These are phyloP conservation scores for Penicillium sp. DNA, from an alignment of 2,329 filamentous ascomycete genomes.

Conservation along the genomic window DNA sequence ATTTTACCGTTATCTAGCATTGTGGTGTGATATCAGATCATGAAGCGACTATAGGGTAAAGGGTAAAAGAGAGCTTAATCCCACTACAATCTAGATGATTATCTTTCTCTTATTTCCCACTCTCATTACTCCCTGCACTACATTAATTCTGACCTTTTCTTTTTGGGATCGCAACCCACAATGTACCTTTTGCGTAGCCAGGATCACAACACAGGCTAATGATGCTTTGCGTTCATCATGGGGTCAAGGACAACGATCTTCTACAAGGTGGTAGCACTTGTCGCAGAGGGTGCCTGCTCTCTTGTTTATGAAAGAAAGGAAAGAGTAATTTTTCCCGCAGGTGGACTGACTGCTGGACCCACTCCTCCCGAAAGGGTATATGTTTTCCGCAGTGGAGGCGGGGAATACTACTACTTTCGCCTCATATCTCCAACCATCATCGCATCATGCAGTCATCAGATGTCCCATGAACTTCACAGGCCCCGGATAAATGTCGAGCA, in stretches of 20 bases:
- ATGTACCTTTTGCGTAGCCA: background rate
- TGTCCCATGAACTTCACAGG: conserved; percentile 4
- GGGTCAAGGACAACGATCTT: background rate
- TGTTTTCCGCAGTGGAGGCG: conserved; percentile 11
- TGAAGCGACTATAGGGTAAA: background rate
- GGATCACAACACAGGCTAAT: background rate
- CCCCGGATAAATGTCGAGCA: conserved; percentile 6
- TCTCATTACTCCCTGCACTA: background rate
- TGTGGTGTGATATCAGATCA: background rate
- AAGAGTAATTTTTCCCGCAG: conserved; percentile 18
- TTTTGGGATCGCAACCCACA: background rate
- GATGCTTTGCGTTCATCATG: too few species aligned
- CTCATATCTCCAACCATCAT: background rate
- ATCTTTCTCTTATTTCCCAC: background rate
- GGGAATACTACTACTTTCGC: conserved; percentile 7
- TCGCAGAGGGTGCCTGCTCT: background rate
- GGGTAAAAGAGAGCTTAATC: background rate
- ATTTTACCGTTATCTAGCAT: background rate
- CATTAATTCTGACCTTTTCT: background rate
- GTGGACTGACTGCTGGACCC: conserved; percentile 5
- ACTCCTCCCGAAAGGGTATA: background rate
- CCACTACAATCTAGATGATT: too few species aligned
- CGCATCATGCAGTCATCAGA: conserved; percentile 9
- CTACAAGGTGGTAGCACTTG: background rate
- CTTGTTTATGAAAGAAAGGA: background rate